phyloP scores from a whole-genome alignment of 805 yeast species.

The Yarrowia keelungensis region DNA sequence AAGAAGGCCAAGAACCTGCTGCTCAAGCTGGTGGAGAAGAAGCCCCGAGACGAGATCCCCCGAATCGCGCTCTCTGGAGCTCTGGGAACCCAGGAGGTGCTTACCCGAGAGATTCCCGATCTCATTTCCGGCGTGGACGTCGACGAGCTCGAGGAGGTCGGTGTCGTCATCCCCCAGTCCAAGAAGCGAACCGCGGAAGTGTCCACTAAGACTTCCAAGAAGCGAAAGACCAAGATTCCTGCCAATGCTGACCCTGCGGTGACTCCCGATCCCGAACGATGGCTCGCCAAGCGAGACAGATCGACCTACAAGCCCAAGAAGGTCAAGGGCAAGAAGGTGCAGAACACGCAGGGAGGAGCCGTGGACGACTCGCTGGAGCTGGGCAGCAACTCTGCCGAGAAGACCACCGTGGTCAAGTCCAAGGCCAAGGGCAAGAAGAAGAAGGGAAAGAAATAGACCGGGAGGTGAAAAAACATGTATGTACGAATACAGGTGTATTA shows the following conservation, averaged over 20 bases:
- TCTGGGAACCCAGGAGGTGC: constrained; percentile 46
- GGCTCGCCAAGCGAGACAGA: constrained; percentile 90
- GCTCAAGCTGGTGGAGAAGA: constrained; percentile 40
- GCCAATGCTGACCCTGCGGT: constrained; percentile 53
- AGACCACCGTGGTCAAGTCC: constrained; percentile 41
- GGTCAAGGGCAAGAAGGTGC: constrained; percentile 59
- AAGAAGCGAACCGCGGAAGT: constrained; percentile 47
- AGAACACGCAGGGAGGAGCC: constrained; percentile 63
- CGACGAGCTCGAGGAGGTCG: constrained; percentile 42
- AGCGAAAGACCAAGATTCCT: constrained; percentile 52
- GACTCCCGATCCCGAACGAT: constrained; percentile 74
- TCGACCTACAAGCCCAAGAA: constrained; percentile 81
- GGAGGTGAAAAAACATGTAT: constrained; percentile 1
- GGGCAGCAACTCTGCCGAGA: constrained; percentile 35
- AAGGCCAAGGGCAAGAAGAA: constrained; percentile 48
- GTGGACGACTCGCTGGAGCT: constrained; percentile 51
- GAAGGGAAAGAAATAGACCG: constrained; percentile 47
- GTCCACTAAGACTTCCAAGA: constrained; percentile 45
- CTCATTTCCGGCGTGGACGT: constrained; percentile 46
- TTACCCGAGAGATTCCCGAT: constrained; percentile 22
- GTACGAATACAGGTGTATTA: constrained; percentile 9
- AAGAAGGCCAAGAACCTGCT: constrained; percentile 49
- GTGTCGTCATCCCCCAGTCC: constrained; percentile 46
- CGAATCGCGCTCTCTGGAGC: constrained; percentile 49
- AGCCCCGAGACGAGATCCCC: constrained; percentile 32